These are phyloP conservation scores for Fusarium kyushuense DNA, from an alignment of 2,329 filamentous ascomycete genomes.

Conservation along the genomic window DNA sequence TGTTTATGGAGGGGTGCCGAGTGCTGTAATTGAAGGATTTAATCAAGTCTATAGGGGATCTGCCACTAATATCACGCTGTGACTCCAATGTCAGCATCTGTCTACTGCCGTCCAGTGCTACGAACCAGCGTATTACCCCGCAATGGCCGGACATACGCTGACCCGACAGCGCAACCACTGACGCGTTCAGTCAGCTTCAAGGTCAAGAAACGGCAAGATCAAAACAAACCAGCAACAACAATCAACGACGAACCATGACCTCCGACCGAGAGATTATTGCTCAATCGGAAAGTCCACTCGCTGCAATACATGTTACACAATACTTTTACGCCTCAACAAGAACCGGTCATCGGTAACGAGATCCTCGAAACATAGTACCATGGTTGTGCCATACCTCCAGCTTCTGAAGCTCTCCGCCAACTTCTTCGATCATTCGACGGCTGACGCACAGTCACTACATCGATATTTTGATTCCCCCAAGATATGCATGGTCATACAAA, in stretches of 20 bases:
- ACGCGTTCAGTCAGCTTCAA: not conserved
- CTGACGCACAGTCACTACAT: no score
- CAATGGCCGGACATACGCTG: not conserved
- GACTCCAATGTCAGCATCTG: not conserved
- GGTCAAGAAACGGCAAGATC: not conserved
- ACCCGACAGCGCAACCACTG: conserved; percentile 4
- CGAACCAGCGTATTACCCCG: not conserved
- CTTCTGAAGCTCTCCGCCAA: not conserved
- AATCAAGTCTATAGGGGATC: not conserved
- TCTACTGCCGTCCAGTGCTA: not conserved
- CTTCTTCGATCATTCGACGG: no score
- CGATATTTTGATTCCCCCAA: not conserved
- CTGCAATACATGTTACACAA: accelerated
- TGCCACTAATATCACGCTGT: not conserved
- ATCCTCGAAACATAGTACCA: not conserved
- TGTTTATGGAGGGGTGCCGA: not conserved
- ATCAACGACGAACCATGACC: not conserved
- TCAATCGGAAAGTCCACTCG: not conserved
- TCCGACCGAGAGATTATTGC: not conserved
- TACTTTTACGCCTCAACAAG: not conserved
- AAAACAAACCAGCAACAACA: not conserved
- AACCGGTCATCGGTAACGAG: accelerated
- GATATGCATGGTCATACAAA: not conserved
- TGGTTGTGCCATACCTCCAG: not conserved
- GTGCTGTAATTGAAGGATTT: conserved; percentile 14